Percentiles rank a stretch among this genome's conserved stretches.
Conservation (phyloP, 768 basidiomycete genomes). For the Tulasnella sp. region DNA sequence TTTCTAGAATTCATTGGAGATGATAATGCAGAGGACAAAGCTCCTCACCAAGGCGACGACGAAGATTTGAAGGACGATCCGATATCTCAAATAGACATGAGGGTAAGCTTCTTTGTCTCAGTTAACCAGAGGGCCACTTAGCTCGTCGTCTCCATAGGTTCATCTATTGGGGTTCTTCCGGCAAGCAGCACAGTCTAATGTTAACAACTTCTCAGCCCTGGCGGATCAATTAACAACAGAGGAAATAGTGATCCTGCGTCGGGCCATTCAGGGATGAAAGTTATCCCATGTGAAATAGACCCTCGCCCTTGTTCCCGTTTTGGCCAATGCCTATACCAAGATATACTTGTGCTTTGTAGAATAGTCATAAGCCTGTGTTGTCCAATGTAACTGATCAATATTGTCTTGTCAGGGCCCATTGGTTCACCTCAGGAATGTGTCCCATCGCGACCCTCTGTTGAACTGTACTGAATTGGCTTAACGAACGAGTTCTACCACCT, state of each 20-base stretch:
- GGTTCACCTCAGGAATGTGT: too few species aligned
- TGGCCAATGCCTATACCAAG: too few species aligned
- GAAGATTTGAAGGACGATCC: conserved; percentile 82
- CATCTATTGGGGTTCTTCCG: conserved; percentile 58
- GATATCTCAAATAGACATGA: conserved; percentile 74
- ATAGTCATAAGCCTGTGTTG: too few species aligned
- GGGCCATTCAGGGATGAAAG: background rate
- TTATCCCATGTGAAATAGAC: too few species aligned
- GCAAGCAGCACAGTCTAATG: conserved; percentile 52
- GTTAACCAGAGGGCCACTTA: background rate
- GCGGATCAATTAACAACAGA: conserved; percentile 57
- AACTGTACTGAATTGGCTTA: too few species aligned
- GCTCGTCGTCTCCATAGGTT: conserved; percentile 31
- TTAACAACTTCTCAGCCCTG: conserved; percentile 45
- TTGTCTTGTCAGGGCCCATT: too few species aligned
- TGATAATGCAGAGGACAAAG: conserved; percentile 60
- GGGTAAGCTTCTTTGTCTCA: conserved; percentile 28
- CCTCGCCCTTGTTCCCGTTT: too few species aligned
- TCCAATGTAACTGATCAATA: too few species aligned
- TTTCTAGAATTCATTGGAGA: conserved; percentile 26
- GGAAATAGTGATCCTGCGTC: conserved; percentile 36
- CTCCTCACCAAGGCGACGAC: conserved; percentile 58
- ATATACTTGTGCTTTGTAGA: too few species aligned
- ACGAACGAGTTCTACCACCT: too few species aligned
- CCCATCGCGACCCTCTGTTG: too few species aligned